These are phyloP conservation scores for Cenchrus fungigraminus DNA, from an alignment of 176 grass and related monocot species.

Conservation along the genomic window DNA sequence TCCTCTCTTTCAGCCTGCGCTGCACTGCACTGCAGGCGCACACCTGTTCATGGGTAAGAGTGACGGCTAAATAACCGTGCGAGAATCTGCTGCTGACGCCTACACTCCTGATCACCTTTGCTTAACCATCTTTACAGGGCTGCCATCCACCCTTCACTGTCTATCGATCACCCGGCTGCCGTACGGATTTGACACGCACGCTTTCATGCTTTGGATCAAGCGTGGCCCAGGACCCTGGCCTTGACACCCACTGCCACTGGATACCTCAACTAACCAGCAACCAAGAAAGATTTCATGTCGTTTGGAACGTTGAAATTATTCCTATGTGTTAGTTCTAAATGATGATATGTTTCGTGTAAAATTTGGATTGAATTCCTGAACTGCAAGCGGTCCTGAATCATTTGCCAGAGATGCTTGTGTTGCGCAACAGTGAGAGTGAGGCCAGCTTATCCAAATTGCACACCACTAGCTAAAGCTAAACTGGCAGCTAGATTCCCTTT, in stretches of 20 bases:
- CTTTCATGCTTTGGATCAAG: conserved; percentile 11
- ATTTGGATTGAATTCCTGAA: not conserved
- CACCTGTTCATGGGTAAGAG: conserved; percentile 27
- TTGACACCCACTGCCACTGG: not conserved
- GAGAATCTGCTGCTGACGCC: not conserved
- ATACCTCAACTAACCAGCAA: not conserved
- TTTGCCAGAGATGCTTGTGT: not conserved
- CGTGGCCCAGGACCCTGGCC: not conserved
- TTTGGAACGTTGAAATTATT: not conserved
- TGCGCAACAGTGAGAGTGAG: not conserved
- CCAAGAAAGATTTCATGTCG: not conserved
- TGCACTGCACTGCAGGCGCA: not conserved
- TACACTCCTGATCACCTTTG: not conserved
- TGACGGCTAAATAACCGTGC: conserved; percentile 1
- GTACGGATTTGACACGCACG: conserved; percentile 5
- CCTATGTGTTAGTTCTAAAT: not conserved
- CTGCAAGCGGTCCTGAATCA: not conserved
- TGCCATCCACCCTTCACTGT: conserved; percentile 24
- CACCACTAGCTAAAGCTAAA: conserved; percentile 34
- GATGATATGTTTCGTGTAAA: not conserved
- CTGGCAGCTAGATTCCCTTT: conserved; percentile 34
- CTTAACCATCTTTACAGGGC: conserved; percentile 28
- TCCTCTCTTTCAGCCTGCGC: not conserved
- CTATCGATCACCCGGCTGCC: not conserved
- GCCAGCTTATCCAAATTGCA: conserved; percentile 25